Evolutionary conservation across 805 yeast species (phyloP).

Genomic region (Yamadazyma philogaea): DNA sequence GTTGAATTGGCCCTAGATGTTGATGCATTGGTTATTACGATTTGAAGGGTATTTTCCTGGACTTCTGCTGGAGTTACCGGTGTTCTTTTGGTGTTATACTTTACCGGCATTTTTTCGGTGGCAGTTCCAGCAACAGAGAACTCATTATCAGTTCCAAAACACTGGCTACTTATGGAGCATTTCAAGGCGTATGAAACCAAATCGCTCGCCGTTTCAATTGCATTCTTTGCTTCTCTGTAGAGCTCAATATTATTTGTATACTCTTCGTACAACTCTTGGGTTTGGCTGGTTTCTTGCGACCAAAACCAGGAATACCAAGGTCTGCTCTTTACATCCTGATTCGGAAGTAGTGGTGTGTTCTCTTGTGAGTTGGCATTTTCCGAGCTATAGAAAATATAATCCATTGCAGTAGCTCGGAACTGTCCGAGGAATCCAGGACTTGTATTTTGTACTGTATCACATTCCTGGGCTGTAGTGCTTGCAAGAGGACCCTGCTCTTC

Average conservation of each 20-base stretch:
- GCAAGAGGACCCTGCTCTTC: background rate
- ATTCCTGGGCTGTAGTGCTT: background rate
- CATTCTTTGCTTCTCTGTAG: slow-evolving; percentile 28
- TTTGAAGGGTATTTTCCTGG: slow-evolving; percentile 26
- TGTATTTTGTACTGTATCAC: background rate
- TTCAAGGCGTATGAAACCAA: slow-evolving; percentile 33
- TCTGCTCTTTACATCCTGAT: background rate
- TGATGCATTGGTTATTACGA: slow-evolving; percentile 1
- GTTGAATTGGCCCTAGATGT: background rate
- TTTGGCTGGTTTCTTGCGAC: slow-evolving; percentile 15
- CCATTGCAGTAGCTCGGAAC: slow-evolving; percentile 5
- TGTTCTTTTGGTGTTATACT: slow-evolving; percentile 25
- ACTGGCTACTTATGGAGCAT: slow-evolving; percentile 16
- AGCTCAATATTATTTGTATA: slow-evolving; percentile 23
- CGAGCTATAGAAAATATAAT: slow-evolving; percentile 6
- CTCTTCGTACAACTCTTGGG: slow-evolving; percentile 18
- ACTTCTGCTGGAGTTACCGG: slow-evolving; percentile 36
- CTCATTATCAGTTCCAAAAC: slow-evolving; percentile 20
- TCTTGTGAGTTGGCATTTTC: background rate
- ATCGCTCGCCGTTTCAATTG: slow-evolving; percentile 33
- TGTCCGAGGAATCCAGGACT: slow-evolving; percentile 2
- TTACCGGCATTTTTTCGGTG: slow-evolving; percentile 33
- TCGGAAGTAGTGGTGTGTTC: background rate
- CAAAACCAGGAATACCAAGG: slow-evolving; percentile 29
- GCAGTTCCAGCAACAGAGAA: slow-evolving; percentile 34